phyloP scores from a whole-genome alignment of 768 basidiomycete species.

The Lentinula detonsa region DNA sequence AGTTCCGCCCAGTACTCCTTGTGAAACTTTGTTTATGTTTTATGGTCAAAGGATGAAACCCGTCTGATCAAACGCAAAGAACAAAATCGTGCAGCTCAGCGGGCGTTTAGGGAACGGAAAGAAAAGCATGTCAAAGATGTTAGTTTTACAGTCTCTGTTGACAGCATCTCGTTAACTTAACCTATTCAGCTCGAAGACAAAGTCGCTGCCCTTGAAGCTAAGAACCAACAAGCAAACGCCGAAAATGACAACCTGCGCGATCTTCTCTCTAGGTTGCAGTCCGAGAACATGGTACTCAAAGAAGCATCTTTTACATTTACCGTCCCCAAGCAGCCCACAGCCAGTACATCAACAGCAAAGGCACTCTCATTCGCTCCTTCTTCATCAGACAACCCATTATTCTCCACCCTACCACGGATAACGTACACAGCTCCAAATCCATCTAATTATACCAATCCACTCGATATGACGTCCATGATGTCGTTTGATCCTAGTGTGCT shows the following conservation, averaged over 20 bases:
- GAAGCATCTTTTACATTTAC: slow-evolving; percentile 80
- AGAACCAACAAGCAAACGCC: slow-evolving; percentile 61
- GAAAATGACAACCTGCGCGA: slow-evolving; percentile 92
- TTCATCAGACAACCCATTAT: slow-evolving; percentile 17
- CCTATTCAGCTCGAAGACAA: slow-evolving; percentile 77
- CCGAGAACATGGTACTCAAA: slow-evolving; percentile 81
- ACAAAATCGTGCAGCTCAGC: slow-evolving; percentile 95
- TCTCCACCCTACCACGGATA: slow-evolving; percentile 15
- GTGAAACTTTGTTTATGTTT: slow-evolving; percentile 1
- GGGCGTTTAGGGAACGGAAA: slow-evolving; percentile 95
- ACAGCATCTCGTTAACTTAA: not conserved
- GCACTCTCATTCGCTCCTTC: slow-evolving; percentile 21
- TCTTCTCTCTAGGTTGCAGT: slow-evolving; percentile 75
- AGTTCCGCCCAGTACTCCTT: slow-evolving; percentile 7
- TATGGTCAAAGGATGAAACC: slow-evolving; percentile 51
- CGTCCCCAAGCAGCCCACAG: slow-evolving; percentile 41
- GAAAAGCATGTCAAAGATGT: slow-evolving; percentile 98
- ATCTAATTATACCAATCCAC: slow-evolving; percentile 35
- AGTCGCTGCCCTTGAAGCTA: slow-evolving; percentile 79
- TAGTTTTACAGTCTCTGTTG: slow-evolving; percentile 26
- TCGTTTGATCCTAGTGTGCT: slow-evolving; percentile 68
- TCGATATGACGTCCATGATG: slow-evolving; percentile 64
- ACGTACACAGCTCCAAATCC: slow-evolving; percentile 22
- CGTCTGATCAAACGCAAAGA: slow-evolving; percentile 87
- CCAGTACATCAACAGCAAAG: slow-evolving; percentile 17